Base-by-base conservation (phyloP, 192 early-diverging fungal species). In the Backusella circina region DNA sequence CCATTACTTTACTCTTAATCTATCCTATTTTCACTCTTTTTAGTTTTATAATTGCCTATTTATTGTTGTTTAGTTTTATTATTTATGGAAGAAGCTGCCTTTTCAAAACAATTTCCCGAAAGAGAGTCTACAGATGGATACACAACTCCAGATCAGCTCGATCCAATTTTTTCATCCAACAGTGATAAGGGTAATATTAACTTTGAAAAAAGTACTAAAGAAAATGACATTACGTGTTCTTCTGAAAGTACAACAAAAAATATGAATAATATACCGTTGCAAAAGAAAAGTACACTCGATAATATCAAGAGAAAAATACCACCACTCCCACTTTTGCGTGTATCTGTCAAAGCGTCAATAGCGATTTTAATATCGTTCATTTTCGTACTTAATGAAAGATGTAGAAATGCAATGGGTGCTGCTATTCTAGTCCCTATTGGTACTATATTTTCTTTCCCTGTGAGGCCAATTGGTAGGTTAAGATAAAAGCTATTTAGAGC, bases 371-470 rank as follows among this genome's bases (percentile, higher is more conserved):
- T 74, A 31, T 36, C 67, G 2, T 39, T 79, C 18, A 16, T 79
- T 2, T 50, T 79, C 12, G 72, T 67, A 0, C 33, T 79, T 36
- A 73, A 74, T 16, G 13, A 13, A 7, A 23, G 26, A 6, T 38
- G 50, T 4, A 64, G 65, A 35, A 44, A 16, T 37, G 67, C 41
- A 9, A 70, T 73, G 21, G 77, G 77, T 5, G 38, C 74, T 44
- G 54, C 65, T 10, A 28, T 72, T 8, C n/a, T 77, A 21, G 38
- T 67, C 5, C 35, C 37, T 13, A 72, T 77, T 23, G 70, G 51
- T 7, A 72, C 61, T 18, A 47, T 77, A 16, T 77, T 77, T 32
- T 72, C 39, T 77, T 77, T 70, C 13, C 76, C 76, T 32, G 69
- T 71, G 1, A 71, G 61, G 28, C 51, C 76, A 33, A 71, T 77